A percentile compares a stretch with the other conserved stretches of the same genome.
Evolutionary conservation across 176 grass and related monocot species (phyloP).

Genomic region (Bromus sterilis): DNA sequence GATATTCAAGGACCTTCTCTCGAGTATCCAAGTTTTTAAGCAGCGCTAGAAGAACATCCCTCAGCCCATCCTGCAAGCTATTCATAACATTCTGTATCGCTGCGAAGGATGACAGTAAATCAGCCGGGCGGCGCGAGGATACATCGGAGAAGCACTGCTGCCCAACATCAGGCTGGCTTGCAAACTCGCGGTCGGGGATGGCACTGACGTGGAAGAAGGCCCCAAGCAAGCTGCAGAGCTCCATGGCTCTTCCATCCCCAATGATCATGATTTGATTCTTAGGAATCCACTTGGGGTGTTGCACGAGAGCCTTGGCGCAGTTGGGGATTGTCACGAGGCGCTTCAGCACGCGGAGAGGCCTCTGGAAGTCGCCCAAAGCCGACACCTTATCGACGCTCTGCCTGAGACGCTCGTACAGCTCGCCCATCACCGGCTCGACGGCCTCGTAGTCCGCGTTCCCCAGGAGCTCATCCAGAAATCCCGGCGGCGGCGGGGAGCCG

Average conservation of each 20-base stretch:
- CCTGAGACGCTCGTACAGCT: constrained; percentile 65
- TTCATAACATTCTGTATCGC: constrained; percentile 93
- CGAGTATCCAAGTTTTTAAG: constrained; percentile 88
- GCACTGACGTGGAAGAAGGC: constrained; percentile 89
- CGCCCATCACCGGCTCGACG: constrained; percentile 48
- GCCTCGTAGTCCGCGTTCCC: constrained; percentile 50
- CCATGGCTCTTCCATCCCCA: constrained; percentile 83
- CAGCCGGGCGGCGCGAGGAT: constrained; percentile 61
- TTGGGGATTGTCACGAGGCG: constrained; percentile 55
- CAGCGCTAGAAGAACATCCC: constrained; percentile 63
- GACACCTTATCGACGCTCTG: constrained; percentile 66
- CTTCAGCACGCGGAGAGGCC: constrained; percentile 64
- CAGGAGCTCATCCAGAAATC: constrained; percentile 78
- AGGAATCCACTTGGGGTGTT: constrained; percentile 84
- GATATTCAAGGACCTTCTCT: constrained; percentile 85
- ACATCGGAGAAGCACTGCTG: constrained; percentile 90
- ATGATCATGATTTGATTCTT: constrained; percentile 55
- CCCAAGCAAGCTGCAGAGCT: constrained; percentile 67
- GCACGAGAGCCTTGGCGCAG: constrained; percentile 73
- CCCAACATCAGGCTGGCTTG: constrained; percentile 64
- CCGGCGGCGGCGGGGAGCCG: constrained; percentile 37
- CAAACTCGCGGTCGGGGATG: constrained; percentile 67
- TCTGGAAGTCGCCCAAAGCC: constrained; percentile 72
- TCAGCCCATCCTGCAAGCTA: constrained; percentile 81
- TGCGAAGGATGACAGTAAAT: constrained; percentile 74